phyloP scores from a whole-genome alignment of 345 rosid genomes.

The Adansonia digitata region DNA sequence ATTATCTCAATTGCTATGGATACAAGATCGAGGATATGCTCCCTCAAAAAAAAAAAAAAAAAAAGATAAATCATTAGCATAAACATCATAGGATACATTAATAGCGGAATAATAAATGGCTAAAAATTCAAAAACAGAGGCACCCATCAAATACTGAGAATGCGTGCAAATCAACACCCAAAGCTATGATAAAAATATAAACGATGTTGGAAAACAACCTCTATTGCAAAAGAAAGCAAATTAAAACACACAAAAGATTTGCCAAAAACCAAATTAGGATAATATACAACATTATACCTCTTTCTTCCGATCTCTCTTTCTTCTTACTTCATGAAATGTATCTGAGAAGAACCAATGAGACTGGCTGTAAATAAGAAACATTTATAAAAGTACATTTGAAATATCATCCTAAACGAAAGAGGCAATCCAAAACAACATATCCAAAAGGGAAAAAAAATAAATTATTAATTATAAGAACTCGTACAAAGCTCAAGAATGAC shows the following conservation, averaged over 20 bases:
- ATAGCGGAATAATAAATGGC: background rate
- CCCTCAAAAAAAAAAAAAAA: no score
- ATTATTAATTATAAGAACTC: background rate
- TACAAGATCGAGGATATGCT: no score
- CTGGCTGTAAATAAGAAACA: conserved; percentile 7
- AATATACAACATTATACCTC: conserved; percentile 43
- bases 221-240: background rate
- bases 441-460: no score
- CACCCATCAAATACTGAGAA: background rate
- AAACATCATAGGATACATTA: background rate
- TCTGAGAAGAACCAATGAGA: conserved; percentile 37
- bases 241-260: background rate
- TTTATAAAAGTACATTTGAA: background rate
- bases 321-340: conserved; percentile 79
- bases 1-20: background rate
- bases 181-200: background rate
- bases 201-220: background rate
- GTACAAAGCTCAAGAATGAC: background rate
- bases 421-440: background rate
- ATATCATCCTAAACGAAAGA: background rate
- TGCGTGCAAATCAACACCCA: background rate
- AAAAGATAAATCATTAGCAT: background rate
- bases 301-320: conserved; percentile 70
- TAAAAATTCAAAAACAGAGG: background rate
- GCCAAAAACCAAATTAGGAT: background rate